phyloP scores from a whole-genome alignment of 2,329 filamentous ascomycete species.

The Alternaria metachromatica region DNA sequence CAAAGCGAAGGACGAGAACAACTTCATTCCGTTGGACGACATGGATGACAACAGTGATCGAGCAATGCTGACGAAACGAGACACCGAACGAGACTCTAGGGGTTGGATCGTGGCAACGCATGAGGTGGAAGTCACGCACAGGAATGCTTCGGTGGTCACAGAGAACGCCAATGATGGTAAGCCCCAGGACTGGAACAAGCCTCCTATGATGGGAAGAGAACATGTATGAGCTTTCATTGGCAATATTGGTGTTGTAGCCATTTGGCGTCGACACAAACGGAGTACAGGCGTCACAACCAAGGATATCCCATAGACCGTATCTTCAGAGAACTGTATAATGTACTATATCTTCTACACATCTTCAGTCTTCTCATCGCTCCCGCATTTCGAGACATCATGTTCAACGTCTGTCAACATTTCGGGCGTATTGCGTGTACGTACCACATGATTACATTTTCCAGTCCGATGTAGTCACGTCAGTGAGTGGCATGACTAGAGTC shows the following conservation, averaged over 20 bases:
- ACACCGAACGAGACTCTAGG: constrained; percentile 5
- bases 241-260: neutral
- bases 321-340: neutral
- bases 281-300: neutral
- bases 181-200: constrained; percentile 16
- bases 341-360: neutral
- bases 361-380: neutral
- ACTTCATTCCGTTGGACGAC: constrained; percentile 30
- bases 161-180: neutral
- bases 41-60: constrained; percentile 21
- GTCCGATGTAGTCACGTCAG: neutral
- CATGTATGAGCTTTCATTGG: constrained; percentile 10
- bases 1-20: constrained; percentile 19
- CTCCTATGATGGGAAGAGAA: constrained; percentile 10
- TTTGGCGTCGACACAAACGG: neutral
- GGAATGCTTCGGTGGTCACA: neutral
- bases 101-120: constrained; percentile 13
- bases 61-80: neutral
- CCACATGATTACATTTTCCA: neutral
- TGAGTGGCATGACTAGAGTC: neutral
- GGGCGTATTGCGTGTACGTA: no score
- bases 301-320: neutral
- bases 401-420: neutral
- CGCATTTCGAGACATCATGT: neutral
- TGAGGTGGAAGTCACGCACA: constrained; percentile 1